A percentile compares a stretch with the other conserved stretches of the same genome.
Conservation (phyloP, 768 basidiomycete species). For the Lanmaoa pseudosensibilis region DNA sequence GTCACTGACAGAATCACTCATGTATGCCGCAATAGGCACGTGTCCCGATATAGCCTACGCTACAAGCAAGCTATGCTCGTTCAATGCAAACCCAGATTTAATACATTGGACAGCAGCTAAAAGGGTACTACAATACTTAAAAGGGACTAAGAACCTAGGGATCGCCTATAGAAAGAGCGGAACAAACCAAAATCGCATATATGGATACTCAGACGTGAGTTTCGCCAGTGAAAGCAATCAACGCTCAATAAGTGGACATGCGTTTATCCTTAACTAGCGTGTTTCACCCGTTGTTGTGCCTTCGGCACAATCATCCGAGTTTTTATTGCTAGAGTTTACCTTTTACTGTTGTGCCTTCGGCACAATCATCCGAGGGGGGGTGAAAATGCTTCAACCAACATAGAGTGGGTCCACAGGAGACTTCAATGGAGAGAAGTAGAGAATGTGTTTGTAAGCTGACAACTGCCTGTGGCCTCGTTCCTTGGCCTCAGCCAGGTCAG, state of each 20-base stretch:
- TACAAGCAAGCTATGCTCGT: neutral
- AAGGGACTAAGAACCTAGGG: slow-evolving; percentile 1
- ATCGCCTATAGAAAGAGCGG: neutral
- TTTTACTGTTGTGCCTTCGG: no score
- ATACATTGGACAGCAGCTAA: slow-evolving; percentile 16
- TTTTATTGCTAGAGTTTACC: no score
- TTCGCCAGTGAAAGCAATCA: neutral
- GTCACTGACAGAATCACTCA: slow-evolving; percentile 18
- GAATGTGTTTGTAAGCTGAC: no score
- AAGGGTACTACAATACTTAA: slow-evolving; percentile 14
- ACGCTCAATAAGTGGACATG: neutral
- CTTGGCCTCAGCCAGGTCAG: no score
- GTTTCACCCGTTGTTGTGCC: no score
- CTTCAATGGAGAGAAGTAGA: no score
- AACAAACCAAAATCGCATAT: neutral
- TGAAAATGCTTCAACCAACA: no score
- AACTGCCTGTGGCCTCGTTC: no score
- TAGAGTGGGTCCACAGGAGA: no score
- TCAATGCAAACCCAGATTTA: slow-evolving; percentile 3
- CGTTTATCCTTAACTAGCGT: neutral
- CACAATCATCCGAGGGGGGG: no score
- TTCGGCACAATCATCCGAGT: no score
- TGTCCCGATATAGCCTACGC: slow-evolving; percentile 13
- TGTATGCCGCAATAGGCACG: slow-evolving; percentile 21
- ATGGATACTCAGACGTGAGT: neutral